Conservation (phyloP, 2,329 filamentous ascomycete genomes). For the Monosporascus sp. region DNA sequence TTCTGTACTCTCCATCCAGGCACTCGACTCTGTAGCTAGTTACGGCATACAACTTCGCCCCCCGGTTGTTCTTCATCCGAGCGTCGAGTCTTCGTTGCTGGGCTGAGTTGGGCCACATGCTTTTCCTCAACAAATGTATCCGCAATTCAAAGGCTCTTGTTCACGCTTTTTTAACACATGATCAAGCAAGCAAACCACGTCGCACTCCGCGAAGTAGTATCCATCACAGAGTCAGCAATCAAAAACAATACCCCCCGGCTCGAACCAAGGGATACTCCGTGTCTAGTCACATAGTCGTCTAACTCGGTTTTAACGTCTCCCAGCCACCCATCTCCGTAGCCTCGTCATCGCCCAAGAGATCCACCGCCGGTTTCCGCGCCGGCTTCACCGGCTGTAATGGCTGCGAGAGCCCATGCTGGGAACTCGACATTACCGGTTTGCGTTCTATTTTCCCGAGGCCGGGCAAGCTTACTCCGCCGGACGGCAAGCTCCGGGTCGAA, state of each 20-base stretch:
- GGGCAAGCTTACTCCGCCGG: constrained; percentile 20
- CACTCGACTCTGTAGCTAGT: no score
- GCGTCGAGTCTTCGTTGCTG: no score
- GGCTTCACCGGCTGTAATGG: constrained; percentile 27
- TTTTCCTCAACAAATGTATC: background rate
- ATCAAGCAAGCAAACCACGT: background rate
- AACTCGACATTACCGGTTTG: constrained; percentile 23
- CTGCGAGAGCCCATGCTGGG: constrained; percentile 20
- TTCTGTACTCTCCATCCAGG: no score
- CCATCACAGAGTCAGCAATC: background rate
- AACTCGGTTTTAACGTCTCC: constrained; percentile 50
- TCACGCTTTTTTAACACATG: no score
- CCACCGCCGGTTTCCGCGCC: constrained; percentile 31
- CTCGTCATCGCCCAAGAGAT: constrained; percentile 42
- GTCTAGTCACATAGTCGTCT: constrained; percentile 14
- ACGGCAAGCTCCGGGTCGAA: constrained; percentile 6
- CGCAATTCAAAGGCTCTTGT: background rate
- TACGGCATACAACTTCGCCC: no score
- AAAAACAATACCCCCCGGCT: constrained; percentile 8
- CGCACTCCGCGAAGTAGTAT: background rate
- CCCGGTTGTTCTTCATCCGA: no score
- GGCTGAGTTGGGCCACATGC: no score
- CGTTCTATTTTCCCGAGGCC: constrained; percentile 22
- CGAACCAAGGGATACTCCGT: constrained; percentile 5
- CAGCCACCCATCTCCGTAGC: constrained; percentile 45